Percentiles rank a stretch among this genome's conserved stretches.
Conservation (phyloP, 371 early-diverging fungal genomes). For the Mucor velutinosus region DNA sequence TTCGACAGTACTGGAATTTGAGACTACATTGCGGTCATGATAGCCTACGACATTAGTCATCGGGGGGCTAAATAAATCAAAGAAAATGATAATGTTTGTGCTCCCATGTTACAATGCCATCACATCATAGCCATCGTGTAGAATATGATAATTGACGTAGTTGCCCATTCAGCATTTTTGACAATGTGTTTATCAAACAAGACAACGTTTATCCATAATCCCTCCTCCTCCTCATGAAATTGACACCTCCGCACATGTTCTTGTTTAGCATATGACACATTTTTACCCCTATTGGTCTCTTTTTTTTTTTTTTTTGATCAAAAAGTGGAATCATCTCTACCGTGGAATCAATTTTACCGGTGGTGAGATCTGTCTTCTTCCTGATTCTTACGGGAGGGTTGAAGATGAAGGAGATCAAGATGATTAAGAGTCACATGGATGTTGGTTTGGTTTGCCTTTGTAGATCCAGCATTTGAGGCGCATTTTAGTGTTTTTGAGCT, state of each 20-base stretch:
- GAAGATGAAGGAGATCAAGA: background rate
- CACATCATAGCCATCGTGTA: background rate
- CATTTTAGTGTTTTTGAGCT: background rate
- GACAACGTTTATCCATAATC: background rate
- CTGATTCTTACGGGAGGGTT: background rate
- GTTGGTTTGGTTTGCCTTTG: background rate
- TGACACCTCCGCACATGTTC: background rate
- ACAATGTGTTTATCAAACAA: background rate
- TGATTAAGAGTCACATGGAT: background rate
- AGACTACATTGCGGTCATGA: background rate
- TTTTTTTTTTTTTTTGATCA: background rate
- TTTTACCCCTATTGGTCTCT: background rate
- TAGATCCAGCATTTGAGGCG: background rate
- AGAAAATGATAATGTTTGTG: background rate
- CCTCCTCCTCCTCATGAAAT: background rate
- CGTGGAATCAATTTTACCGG: background rate
- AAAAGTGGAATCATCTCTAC: background rate
- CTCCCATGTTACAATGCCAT: background rate
- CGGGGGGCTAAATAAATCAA: background rate
- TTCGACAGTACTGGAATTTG: background rate
- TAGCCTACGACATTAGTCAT: background rate
- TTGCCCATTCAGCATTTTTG: background rate
- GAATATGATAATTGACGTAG: background rate
- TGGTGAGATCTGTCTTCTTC: background rate
- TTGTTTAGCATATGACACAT: background rate